Evolutionary conservation across 2,329 filamentous ascomycete genomes (phyloP).

Genomic region (Colletotrichum brevisporum): DNA sequence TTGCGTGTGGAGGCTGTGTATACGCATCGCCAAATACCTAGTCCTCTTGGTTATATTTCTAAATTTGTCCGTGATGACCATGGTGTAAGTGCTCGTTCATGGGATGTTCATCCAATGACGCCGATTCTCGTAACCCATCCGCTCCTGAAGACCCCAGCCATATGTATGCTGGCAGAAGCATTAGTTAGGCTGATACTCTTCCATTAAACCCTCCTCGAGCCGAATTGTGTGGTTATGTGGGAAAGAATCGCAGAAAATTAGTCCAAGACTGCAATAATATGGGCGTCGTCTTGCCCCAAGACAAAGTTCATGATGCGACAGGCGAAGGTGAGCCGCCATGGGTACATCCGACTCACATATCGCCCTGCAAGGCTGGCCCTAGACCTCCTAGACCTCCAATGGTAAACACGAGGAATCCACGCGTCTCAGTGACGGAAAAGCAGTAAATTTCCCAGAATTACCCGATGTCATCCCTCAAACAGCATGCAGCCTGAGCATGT

Average conservation of each 20-base stretch:
- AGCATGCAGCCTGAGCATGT: constrained; percentile 13
- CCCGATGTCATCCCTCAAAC: constrained; percentile 30
- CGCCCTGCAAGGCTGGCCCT: too few relatives aligned
- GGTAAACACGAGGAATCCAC: neutral
- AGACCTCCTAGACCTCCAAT: too few relatives aligned
- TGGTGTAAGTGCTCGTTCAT: neutral
- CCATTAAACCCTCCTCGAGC: too few relatives aligned
- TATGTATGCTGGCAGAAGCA: too few relatives aligned
- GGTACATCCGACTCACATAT: too few relatives aligned
- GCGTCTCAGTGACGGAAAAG: constrained; percentile 13
- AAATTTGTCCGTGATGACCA: constrained; percentile 8
- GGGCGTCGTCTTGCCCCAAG: neutral
- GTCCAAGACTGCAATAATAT: neutral
- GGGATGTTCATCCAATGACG: constrained; percentile 8
- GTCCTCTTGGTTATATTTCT: constrained; percentile 1
- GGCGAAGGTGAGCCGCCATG: too few relatives aligned
- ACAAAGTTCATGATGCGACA: too few relatives aligned
- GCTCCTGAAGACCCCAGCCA: too few relatives aligned
- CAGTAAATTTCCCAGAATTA: constrained; percentile 20
- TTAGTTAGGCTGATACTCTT: too few relatives aligned
- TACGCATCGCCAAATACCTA: neutral
- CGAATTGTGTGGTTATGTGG: too few relatives aligned
- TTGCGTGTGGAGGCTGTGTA: constrained; percentile 12
- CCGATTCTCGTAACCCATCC: too few relatives aligned
- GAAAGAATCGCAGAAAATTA: too few relatives aligned